Evolutionary conservation across 1,284 basidiomycete species (phyloP), one percentile per base, ranked within the genome.

Genomic region (Ustilago esculenta): DNA sequence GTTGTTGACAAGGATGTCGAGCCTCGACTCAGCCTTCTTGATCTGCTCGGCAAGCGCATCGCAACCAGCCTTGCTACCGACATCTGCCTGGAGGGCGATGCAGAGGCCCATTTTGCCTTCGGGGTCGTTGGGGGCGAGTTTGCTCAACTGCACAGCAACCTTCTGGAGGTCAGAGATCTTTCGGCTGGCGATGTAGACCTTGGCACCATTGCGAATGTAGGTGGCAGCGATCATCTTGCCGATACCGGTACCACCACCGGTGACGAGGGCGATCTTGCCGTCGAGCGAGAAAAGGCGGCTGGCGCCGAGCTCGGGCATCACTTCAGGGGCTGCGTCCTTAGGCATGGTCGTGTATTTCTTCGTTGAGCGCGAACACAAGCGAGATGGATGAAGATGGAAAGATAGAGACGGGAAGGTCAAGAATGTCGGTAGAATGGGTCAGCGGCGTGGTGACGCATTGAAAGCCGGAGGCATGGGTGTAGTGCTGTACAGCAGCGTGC

Each of bases 131-230:
- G 77, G 77, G 1, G 75, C 71, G 17, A 73, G 46, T 50, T 59
- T 61, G 44, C 51, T 53, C 11, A 79, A 56, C 41, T 66, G 49
- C 24, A 44, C 35, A 5, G 79, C 73, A 6, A 80, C 80, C 84
- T 90, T 87, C 82, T 90, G 87, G 53, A 94, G 85, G 69, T 90
- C 78, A 12, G 65, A 39, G 14, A 80, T 43, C 63, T 92, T 92
- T 44, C 91, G 85, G 3, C 90, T 89, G 9, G 92, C 92, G 73
- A 94, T 92, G 83, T 93, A 91, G 24, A 92, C 90, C 36, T 78
- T 75, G 32, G 88, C 90, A 8, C 91, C 91, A 73, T 92, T 93
- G 83, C 89, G 87, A 1, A 90, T 89, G 72, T 91, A 88, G 0
- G 89, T 89, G 1, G 88, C 84, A 7, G 92, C 89, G 72, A 94